Percentiles rank a stretch among this genome's conserved stretches.
These are phyloP conservation scores for Lizonia empirigonia DNA, from an alignment of 2,329 filamentous ascomycete species.

Conservation along the genomic window DNA sequence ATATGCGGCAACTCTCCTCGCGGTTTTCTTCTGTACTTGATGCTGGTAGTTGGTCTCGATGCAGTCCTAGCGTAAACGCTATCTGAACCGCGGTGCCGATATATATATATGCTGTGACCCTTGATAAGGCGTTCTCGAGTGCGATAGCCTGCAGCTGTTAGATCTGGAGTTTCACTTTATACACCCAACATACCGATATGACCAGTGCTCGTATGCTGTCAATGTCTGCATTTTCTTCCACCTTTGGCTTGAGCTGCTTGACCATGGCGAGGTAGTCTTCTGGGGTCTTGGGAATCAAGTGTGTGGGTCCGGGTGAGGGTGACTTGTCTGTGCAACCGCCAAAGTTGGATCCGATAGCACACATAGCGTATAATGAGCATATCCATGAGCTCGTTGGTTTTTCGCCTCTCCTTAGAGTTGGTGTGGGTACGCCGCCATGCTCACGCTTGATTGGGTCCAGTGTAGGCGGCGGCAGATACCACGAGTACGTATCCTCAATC, in stretches of 20 bases:
- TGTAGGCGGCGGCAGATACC: constrained; percentile 12
- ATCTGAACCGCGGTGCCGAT: constrained; percentile 47
- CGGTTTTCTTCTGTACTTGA: constrained; percentile 36
- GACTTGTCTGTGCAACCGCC: constrained; percentile 30
- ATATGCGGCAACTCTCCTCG: constrained; percentile 45
- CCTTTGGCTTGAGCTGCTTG: constrained; percentile 40
- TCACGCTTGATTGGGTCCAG: constrained; percentile 5
- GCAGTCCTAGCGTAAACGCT: constrained; percentile 45
- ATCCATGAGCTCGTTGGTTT: constrained; percentile 41
- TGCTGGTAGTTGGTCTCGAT: constrained; percentile 42
- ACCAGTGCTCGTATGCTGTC: constrained; percentile 46
- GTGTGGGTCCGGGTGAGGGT: constrained; percentile 25
- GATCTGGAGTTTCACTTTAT: neutral
- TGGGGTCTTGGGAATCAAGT: constrained; percentile 33
- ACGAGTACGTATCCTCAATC: constrained; percentile 41
- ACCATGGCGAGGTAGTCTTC: constrained; percentile 43
- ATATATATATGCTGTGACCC: constrained; percentile 45
- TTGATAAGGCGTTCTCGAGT: constrained; percentile 43
- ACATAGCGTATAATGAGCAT: constrained; percentile 46
- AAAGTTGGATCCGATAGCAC: constrained; percentile 41
- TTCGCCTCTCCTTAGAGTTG: constrained; percentile 8
- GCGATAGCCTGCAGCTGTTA: constrained; percentile 38
- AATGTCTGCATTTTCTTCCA: constrained; percentile 46
- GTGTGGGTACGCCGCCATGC: constrained; percentile 2
- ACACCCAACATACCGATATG: constrained; percentile 33